A percentile compares a stretch with the other conserved stretches of the same genome.
These are phyloP conservation scores for Cymbopogon citratus DNA, from an alignment of 176 grass and related monocot genomes.

Conservation along the genomic window DNA sequence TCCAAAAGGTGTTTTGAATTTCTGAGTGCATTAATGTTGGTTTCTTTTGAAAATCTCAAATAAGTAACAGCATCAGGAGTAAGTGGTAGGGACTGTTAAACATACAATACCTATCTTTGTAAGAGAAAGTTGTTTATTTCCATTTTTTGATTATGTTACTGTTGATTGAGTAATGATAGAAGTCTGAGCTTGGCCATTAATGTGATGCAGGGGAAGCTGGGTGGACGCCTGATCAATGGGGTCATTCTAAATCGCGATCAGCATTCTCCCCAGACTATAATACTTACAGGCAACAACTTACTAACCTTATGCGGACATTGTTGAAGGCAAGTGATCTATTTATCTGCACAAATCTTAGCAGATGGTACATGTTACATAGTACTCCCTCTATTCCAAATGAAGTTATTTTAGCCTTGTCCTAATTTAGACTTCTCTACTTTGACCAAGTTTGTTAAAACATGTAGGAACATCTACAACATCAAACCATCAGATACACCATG, in stretches of 20 bases:
- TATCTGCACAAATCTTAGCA: constrained; percentile 27
- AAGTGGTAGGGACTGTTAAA: not conserved
- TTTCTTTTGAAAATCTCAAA: not conserved
- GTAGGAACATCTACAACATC: not conserved
- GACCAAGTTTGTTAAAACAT: not conserved
- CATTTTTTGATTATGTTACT: not conserved
- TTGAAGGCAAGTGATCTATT: constrained; percentile 68
- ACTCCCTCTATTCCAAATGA: not conserved
- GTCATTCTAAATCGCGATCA: constrained; percentile 84
- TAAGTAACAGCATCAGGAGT: not conserved
- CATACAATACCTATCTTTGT: not conserved
- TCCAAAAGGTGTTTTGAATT: not conserved
- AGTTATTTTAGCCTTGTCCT: not conserved
- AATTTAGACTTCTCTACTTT: not conserved
- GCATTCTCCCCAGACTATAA: constrained; percentile 59
- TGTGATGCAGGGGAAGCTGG: constrained; percentile 78
- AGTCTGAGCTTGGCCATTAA: constrained; percentile 20
- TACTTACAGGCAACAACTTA: constrained; percentile 74
- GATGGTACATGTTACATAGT: not conserved
- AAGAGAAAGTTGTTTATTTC: not conserved
- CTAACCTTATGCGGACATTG: constrained; percentile 61
- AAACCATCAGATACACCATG: not conserved
- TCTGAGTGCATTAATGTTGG: not conserved
- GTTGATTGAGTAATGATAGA: constrained; percentile 4
- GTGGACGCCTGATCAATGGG: constrained; percentile 95